Evolutionary conservation across 306 rosid species (phyloP), one percentile per base, ranked within the genome.

Genomic region (Argentina anserina): DNA sequence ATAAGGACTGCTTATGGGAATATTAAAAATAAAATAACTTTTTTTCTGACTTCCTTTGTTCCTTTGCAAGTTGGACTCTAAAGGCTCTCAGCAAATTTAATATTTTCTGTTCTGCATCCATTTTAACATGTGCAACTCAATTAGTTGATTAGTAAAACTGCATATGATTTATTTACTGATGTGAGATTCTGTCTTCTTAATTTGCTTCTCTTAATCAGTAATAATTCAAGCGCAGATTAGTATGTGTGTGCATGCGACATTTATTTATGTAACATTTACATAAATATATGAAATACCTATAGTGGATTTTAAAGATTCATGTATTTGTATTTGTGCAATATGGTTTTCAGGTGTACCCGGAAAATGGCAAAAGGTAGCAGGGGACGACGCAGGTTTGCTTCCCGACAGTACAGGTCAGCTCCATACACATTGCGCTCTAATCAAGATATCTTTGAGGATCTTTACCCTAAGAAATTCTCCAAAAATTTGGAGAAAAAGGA

Each of bases 291-390:
- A 13, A 43, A 12, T 31, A 12, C 4, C 0, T 55, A 37, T 43
- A 77, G 63, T 41, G 18, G 7, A 41, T 21, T 13, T 65, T 56
- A 29, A 69, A 31, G 26, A 12, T 50, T 39, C 63, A 25, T 53
- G 65, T 77, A 41, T 60, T 60, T 67, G 50, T 78, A 21, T 65
- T 9, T 23, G 9, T 34, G 66, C 76, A 28, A 70, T 75, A 64
- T 67, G 46, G 70, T 58, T 79, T 58, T 55, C 88, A 90, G 97
- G 85, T 83, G 68, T 53, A 46, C 47, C 72, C 47, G 62, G 75
- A 28, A 82, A 82, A 95, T 95, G 99, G 96, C 95, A 68, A 92
- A 88, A 83, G 89, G 97, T 75, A 84, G 97, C 85, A 84, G 89
- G 81, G 96, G 90, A 90, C 86, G 92, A 40, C 80, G 82, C 67